Evolutionary conservation across 805 yeast species (phyloP).

Genomic region (Sugiyamaella floridensis): DNA sequence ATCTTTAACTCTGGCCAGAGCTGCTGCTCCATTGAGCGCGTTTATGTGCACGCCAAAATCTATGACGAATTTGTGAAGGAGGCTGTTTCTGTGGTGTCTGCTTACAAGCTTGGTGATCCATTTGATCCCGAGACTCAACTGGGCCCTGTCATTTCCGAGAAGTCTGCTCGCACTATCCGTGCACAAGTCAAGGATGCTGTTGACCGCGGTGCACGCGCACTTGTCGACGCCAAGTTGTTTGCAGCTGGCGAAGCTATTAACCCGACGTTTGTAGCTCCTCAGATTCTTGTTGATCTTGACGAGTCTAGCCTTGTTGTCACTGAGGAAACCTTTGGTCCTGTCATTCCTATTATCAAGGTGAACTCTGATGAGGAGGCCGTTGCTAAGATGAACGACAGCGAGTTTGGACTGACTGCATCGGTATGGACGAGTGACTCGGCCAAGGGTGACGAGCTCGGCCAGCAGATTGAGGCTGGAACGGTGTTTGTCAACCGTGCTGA

Average conservation of each 20-base stretch:
- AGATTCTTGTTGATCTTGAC: constrained; percentile 69
- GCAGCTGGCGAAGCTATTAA: constrained; percentile 72
- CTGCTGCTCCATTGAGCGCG: constrained; percentile 88
- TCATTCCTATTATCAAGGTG: constrained; percentile 69
- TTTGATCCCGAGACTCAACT: constrained; percentile 62
- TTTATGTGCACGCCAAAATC: constrained; percentile 68
- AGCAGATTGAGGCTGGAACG: constrained; percentile 54
- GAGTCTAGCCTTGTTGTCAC: constrained; percentile 57
- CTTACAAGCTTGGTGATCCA: constrained; percentile 70
- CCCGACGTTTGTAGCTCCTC: constrained; percentile 67
- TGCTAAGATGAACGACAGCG: constrained; percentile 64
- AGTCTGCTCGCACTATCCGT: constrained; percentile 42
- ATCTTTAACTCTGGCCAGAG: constrained; percentile 89
- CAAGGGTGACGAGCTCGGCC: constrained; percentile 60
- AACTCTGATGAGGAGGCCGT: constrained; percentile 68
- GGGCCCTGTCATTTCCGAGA: constrained; percentile 53
- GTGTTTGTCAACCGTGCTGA: constrained; percentile 60
- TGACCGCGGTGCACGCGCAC: constrained; percentile 46
- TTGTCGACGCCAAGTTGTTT: constrained; percentile 44
- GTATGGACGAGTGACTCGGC: constrained; percentile 66
- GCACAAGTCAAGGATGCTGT: constrained; percentile 43
- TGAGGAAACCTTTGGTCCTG: constrained; percentile 90
- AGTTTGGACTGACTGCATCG: constrained; percentile 84
- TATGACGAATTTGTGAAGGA: constrained; percentile 60
- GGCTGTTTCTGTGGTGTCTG: constrained; percentile 43